A percentile compares a stretch with the other conserved stretches of the same genome.
phyloP scores from a whole-genome alignment of 306 rosid species.

The Pterocarpus macrocarpus region DNA sequence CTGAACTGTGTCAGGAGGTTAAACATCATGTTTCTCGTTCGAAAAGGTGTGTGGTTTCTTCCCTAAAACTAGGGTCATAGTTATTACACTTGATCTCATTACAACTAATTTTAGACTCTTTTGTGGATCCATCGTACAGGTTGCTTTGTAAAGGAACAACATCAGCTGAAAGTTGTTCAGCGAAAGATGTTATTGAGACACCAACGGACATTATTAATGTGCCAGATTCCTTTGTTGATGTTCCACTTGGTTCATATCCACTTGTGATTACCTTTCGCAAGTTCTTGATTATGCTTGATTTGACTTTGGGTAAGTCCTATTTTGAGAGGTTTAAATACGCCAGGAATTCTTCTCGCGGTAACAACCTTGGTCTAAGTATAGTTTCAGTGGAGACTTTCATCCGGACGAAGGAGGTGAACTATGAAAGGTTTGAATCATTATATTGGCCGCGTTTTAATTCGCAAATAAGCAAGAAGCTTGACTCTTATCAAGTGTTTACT shows the following conservation, averaged over 20 bases:
- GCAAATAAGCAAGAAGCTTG: conserved; percentile 57
- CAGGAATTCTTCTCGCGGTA: not conserved
- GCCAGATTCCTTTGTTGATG: conserved; percentile 62
- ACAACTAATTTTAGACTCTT: not conserved
- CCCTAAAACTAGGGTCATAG: not conserved
- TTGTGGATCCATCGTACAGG: conserved; percentile 29
- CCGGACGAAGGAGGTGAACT: conserved; percentile 63
- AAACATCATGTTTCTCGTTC: conserved; percentile 63
- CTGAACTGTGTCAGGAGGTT: conserved; percentile 67
- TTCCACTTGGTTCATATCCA: conserved; percentile 59
- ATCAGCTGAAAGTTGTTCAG: not conserved
- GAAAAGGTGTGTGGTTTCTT: conserved; percentile 59
- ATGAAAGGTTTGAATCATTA: conserved; percentile 61
- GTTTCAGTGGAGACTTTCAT: conserved; percentile 53
- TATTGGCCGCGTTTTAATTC: conserved; percentile 77
- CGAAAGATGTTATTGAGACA: conserved; percentile 51
- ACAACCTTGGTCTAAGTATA: conserved; percentile 34
- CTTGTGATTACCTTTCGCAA: conserved; percentile 74
- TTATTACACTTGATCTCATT: not conserved
- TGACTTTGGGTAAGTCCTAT: conserved; percentile 64
- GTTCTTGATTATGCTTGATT: conserved; percentile 79
- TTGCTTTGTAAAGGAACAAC: conserved; percentile 40
- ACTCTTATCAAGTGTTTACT: conserved; percentile 62
- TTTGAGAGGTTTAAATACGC: conserved; percentile 53
- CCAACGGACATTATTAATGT: conserved; percentile 48